These are phyloP conservation scores for Phialophora macrospora DNA, from an alignment of 2,329 filamentous ascomycete genomes.

Conservation along the genomic window DNA sequence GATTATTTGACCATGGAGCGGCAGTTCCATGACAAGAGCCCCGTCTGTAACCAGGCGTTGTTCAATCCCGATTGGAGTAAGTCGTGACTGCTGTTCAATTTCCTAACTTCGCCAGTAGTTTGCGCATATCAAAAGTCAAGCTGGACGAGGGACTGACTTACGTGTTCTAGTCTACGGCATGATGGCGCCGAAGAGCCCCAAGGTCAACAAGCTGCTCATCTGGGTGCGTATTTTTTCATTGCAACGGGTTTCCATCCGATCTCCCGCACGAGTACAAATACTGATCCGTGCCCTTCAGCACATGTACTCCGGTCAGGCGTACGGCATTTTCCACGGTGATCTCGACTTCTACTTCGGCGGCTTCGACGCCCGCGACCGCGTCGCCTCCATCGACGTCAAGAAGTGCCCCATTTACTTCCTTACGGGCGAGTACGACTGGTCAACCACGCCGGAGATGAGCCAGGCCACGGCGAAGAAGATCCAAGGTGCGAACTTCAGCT, in stretches of 20 bases:
- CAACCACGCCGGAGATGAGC: slow-evolving; percentile 45
- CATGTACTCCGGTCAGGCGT: slow-evolving; percentile 56
- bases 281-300: slow-evolving; percentile 42
- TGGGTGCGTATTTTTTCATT: slow-evolving; percentile 41
- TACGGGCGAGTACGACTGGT: slow-evolving; percentile 45
- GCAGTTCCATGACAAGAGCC: slow-evolving; percentile 53
- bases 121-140: no score
- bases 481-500: slow-evolving; percentile 50
- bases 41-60: slow-evolving; percentile 55
- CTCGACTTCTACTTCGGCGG: slow-evolving; percentile 59
- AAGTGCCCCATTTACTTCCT: slow-evolving; percentile 59
- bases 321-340: slow-evolving; percentile 59
- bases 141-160: background rate
- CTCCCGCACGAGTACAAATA: background rate
- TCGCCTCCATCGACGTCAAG: slow-evolving; percentile 54
- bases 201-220: slow-evolving; percentile 54
- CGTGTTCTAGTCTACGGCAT: slow-evolving; percentile 49
- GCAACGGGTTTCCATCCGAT: background rate
- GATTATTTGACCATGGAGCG: slow-evolving; percentile 44
- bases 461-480: slow-evolving; percentile 56
- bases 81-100: background rate
- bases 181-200: slow-evolving; percentile 54
- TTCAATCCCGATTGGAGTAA: slow-evolving; percentile 54
- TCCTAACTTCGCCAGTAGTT: no score
- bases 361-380: slow-evolving; percentile 54